phyloP scores from a whole-genome alignment of 108 stramenopile genomes.

The Mayamaea pseudoterrestris region DNA sequence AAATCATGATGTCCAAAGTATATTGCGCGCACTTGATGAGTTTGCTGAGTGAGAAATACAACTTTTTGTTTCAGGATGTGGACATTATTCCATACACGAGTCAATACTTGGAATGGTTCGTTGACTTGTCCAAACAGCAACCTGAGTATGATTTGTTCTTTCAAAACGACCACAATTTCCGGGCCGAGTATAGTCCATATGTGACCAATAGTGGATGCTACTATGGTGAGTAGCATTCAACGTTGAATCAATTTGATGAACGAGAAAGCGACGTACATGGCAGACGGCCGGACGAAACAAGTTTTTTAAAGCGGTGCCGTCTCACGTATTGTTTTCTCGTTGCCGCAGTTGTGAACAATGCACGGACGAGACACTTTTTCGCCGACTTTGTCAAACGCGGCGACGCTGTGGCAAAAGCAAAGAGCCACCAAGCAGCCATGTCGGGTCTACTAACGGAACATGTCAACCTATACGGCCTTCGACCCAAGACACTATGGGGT shows the following conservation, averaged over 20 bases:
- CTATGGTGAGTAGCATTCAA: no score
- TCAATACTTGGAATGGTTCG: slow-evolving; percentile 47
- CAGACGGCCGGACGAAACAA: neutral
- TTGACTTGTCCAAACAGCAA: slow-evolving; percentile 19
- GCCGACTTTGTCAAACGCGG: slow-evolving; percentile 36
- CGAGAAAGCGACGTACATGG: neutral
- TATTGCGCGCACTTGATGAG: slow-evolving; percentile 56
- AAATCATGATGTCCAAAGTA: slow-evolving; percentile 84
- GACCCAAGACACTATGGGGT: slow-evolving; percentile 39
- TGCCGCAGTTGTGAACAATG: slow-evolving; percentile 68
- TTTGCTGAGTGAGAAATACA: slow-evolving; percentile 57
- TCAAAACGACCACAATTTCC: slow-evolving; percentile 70
- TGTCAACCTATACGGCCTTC: slow-evolving; percentile 45
- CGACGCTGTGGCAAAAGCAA: slow-evolving; percentile 49
- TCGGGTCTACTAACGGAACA: slow-evolving; percentile 63
- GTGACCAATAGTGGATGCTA: no score
- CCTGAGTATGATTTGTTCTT: slow-evolving; percentile 67
- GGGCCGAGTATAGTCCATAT: slow-evolving; percentile 34
- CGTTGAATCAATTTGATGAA: no score
- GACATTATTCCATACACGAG: slow-evolving; percentile 53
- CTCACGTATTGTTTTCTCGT: slow-evolving; percentile 11
- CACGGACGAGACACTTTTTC: slow-evolving; percentile 57
- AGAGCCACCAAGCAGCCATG: slow-evolving; percentile 67
- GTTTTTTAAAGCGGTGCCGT: neutral
- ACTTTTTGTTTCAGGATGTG: slow-evolving; percentile 76